Conservation (phyloP, 2,329 filamentous ascomycete genomes). For the Plectosphaerella cucumerina region DNA sequence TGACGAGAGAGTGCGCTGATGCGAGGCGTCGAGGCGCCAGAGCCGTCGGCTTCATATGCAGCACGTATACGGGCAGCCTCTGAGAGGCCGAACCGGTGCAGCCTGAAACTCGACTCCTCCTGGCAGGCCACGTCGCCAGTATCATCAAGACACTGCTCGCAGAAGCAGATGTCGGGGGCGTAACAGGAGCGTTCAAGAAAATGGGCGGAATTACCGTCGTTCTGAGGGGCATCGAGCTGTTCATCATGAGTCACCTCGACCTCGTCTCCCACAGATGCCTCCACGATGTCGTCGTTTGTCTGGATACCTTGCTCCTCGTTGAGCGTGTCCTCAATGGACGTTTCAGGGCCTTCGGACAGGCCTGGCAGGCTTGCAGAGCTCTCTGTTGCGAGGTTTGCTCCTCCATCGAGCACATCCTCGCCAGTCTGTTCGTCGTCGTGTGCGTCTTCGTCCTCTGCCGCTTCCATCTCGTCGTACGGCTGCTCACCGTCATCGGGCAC, state of each 20-base stretch:
- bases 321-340: background rate
- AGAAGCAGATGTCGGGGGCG: conserved; percentile 8
- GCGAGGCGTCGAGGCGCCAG: background rate
- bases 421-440: conserved; percentile 8
- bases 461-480: conserved; percentile 11
- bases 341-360: too few species aligned
- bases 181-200: conserved; percentile 6
- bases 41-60: background rate
- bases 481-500: conserved; percentile 6
- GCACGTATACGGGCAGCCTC: background rate
- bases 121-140: background rate
- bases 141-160: conserved; percentile 1
- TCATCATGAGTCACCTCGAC: background rate
- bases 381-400: too few species aligned
- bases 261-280: background rate
- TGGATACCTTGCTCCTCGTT: background rate
- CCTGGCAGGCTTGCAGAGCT: too few species aligned
- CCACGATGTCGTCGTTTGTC: too few species aligned
- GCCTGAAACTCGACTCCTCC: conserved; percentile 2
- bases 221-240: background rate
- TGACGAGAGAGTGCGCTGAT: background rate
- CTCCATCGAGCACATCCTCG: background rate
- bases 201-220: conserved; percentile 9
- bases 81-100: background rate
- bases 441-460: conserved; percentile 9